Conservation (phyloP, 495 filamentous ascomycete genomes). For the Xylona heveae region DNA sequence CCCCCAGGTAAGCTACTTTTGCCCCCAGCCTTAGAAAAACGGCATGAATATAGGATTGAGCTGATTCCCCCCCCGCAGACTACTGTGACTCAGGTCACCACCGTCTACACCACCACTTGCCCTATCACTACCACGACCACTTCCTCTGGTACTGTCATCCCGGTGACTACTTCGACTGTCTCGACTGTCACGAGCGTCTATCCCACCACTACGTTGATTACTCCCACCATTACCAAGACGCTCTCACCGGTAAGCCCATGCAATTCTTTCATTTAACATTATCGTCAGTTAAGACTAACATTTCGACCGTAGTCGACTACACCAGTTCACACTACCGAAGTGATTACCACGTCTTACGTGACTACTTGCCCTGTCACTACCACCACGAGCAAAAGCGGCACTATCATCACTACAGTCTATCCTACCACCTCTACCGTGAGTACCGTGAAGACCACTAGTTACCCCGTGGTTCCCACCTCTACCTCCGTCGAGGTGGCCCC, state of each 20-base stretch:
- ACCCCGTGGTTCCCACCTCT: conserved; percentile 4
- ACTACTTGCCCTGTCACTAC: conserved; percentile 8
- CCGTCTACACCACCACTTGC: not conserved
- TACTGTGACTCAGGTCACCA: not conserved
- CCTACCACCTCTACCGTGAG: conserved; percentile 8
- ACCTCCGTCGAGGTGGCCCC: not conserved
- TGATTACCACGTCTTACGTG: conserved; percentile 3
- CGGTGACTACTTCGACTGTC: too few relatives aligned
- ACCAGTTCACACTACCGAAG: too few relatives aligned
- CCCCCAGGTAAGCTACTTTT: too few relatives aligned
- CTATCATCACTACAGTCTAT: conserved; percentile 9
- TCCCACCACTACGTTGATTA: conserved; percentile 1
- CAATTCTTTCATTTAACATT: too few relatives aligned
- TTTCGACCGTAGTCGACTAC: too few relatives aligned
- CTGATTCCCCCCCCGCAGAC: too few relatives aligned
- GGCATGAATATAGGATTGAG: too few relatives aligned
- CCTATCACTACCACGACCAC: not conserved
- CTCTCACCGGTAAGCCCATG: too few relatives aligned
- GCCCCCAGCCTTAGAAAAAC: too few relatives aligned
- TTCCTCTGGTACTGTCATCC: too few relatives aligned
- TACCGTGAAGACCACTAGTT: conserved; percentile 1
- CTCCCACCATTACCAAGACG: conserved; percentile 1
- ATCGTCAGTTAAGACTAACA: too few relatives aligned
- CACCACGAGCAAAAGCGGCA: conserved; percentile 5
- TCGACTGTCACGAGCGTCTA: too few relatives aligned